Evolutionary conservation across 2,329 filamentous ascomycete species (phyloP), one percentile per base, ranked within the genome.

Genomic region (Colletotrichum sp.): DNA sequence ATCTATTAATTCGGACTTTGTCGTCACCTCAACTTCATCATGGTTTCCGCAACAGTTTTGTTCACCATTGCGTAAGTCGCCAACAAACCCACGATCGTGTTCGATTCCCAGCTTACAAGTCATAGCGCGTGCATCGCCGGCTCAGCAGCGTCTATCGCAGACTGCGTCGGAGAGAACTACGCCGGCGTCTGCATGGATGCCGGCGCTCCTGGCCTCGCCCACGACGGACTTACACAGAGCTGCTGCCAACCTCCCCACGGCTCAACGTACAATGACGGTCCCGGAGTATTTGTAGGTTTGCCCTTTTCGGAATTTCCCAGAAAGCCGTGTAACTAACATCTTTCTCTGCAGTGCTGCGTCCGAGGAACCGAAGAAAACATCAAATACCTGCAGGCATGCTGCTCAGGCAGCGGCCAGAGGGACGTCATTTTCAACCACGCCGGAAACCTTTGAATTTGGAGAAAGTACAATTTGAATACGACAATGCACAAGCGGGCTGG

Each of bases 281-380:
- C 39, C 39, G 39, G 39, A 12, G 9, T 44, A n/a, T 44, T 44
- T 5, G 39, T 44, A 44, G 0, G 39, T 44, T 1, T n/a, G 5
- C 39, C 18, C 39, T 12, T 0, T 2, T n/a, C 39, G 9, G 1
- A n/a, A 44, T 6, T 0, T 3, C 18, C 39, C 18, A 3, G 8
- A n/a, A n/a, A n/a, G 18, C 18, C 18, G 16, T 44, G 39, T 5
- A n/a, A 6, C 39, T 44, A 2, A 44, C 3, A 44, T 10, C 0
- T 18, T n/a, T n/a, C 9, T 3, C 16, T 44, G 39, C 39, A 44
- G 39, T 44, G 39, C 9, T 44, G 39, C 39, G 39, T 44, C 3
- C 39, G 39, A 44, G 39, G 39, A 44, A 44, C 39, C 39, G 39
- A 44, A n/a, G 18, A 44, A 12, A 44, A 44, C 39, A 44, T 44